Base-by-base conservation (phyloP, 2,329 filamentous ascomycete species). In the Colletotrichum shisoi region DNA sequence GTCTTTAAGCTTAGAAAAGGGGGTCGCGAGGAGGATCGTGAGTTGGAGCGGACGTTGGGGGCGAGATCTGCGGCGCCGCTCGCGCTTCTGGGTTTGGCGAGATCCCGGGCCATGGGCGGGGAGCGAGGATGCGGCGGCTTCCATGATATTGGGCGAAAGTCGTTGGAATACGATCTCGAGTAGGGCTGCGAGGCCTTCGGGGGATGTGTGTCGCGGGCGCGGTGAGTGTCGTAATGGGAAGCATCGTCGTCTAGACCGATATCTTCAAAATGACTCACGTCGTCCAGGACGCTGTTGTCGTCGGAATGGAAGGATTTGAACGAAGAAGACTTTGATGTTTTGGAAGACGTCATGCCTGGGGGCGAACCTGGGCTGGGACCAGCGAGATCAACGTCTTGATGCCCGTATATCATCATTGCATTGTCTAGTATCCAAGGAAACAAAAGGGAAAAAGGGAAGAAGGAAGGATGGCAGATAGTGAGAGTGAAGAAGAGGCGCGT, bases 321-420 rank as follows among this genome's bases (percentile, higher is more conserved):
- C 57, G 93, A 96, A 5, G 92, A 96, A 34, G 93, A 93, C 79
- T 95, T 96, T 71, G 92, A 96, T 70, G 92, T 95, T 78, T 94
- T 96, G 68, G 92, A 96, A 71, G 82, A 79, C 56, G 91, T 92
- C 80, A 96, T 88, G 73, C 92, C 91, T 69, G 91, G 91, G 66
- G 90, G 90, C 71, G 91, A 92, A 56, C 65, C 64, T 54, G 64
- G 65, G 60, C 61, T 65, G 56, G 65, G 61, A 65, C 65, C 65
- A 19, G 53, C 40, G 13, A 68, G 65, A 65, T 68, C 65, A 56
- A 68, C 54, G 61, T 68, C 65, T 65, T 68, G 65, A 39, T 68
- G 65, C 65, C 65, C 65, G 61, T 68, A 68, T 68, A 68, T 68
- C 65, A 68, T 68, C 65, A 68, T 68, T 57, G 65, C 65, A 68